Conservation (phyloP, 331 rosid species). For the Quercus lobata region DNA sequence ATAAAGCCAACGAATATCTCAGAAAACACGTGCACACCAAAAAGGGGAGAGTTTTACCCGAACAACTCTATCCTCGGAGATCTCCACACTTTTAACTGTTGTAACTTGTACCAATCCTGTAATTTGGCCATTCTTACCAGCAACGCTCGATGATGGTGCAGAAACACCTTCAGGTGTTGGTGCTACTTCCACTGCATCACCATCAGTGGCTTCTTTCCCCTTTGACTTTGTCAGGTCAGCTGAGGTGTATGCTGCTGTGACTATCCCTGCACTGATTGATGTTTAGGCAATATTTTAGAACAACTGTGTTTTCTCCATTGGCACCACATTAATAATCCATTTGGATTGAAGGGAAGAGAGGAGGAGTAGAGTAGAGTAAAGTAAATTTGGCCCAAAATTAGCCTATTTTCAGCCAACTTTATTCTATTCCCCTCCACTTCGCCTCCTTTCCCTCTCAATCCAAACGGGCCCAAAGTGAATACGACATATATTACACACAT, state of each 20-base stretch:
- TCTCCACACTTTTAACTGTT: slow-evolving; percentile 31
- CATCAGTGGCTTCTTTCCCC: slow-evolving; percentile 36
- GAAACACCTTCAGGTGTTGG: slow-evolving; percentile 34
- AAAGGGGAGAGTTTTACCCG: slow-evolving; percentile 43
- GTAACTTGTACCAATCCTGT: slow-evolving; percentile 31
- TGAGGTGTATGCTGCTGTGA: slow-evolving; percentile 20
- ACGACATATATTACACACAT: background rate
- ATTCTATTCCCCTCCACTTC: no score
- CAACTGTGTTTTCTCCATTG: background rate
- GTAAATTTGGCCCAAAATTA: no score
- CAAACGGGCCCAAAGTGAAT: background rate
- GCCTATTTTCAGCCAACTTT: no score
- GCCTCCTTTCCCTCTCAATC: no score
- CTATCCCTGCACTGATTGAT: slow-evolving; percentile 49
- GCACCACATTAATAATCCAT: background rate
- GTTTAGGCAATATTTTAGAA: slow-evolving; percentile 17
- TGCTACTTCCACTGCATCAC: slow-evolving; percentile 22
- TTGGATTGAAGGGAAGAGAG: no score
- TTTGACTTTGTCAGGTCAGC: slow-evolving; percentile 24
- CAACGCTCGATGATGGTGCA: slow-evolving; percentile 28
- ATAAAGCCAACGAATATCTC: slow-evolving; percentile 3
- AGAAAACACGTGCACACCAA: background rate
- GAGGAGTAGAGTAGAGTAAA: no score
- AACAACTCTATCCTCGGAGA: slow-evolving; percentile 51
- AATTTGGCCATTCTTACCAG: slow-evolving; percentile 30